phyloP scores from a whole-genome alignment of 345 rosid species.

The Acer campestre region DNA sequence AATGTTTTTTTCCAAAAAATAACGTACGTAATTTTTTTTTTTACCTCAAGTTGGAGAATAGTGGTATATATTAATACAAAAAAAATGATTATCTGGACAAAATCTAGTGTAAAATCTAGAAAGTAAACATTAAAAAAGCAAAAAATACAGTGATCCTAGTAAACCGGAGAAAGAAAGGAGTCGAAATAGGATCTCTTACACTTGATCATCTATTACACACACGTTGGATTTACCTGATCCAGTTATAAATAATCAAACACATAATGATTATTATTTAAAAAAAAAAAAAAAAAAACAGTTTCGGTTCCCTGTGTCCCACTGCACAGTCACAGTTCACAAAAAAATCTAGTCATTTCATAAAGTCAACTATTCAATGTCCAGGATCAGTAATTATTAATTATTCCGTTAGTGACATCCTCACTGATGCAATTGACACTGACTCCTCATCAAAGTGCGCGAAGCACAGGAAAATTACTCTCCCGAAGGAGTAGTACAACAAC shows the following conservation, averaged over 20 bases:
- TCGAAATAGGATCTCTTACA: not conserved
- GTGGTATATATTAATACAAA: too few relatives aligned
- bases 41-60: too few relatives aligned
- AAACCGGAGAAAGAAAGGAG: not conserved
- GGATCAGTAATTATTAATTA: not conserved
- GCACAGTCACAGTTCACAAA: not conserved
- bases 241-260: not conserved
- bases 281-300: not conserved
- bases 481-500: not conserved
- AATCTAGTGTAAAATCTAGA: not conserved
- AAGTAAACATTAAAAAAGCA: not conserved
- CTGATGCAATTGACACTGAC: not conserved
- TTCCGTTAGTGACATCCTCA: not conserved
- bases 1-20: too few relatives aligned
- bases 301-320: not conserved
- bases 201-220: not conserved
- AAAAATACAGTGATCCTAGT: not conserved
- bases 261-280: too few relatives aligned
- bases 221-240: not conserved
- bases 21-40: too few relatives aligned
- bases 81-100: not conserved
- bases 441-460: slow-evolving; percentile 5
- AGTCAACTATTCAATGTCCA: not conserved
- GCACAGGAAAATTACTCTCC: slow-evolving; percentile 10
- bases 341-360: not conserved